These are phyloP conservation scores for Brasenia schreberi DNA, from an alignment of 164 flowering plant genomes.

Conservation along the genomic window DNA sequence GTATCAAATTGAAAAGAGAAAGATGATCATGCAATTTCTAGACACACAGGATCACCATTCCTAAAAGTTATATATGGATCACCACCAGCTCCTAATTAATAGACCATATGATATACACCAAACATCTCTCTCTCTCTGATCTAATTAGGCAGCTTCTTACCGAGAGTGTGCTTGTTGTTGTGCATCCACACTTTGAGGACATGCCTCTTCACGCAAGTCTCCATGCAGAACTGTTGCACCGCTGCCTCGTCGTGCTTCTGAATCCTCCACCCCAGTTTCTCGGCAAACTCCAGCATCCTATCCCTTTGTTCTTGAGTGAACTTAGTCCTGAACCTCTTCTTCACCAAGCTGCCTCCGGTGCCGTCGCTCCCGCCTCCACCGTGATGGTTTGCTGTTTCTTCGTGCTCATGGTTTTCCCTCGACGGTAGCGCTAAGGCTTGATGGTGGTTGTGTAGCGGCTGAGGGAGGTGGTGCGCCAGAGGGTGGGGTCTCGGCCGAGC, in stretches of 20 bases:
- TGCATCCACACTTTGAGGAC: slow-evolving; percentile 91
- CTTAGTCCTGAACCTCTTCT: slow-evolving; percentile 54
- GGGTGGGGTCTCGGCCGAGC: neutral
- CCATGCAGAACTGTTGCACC: slow-evolving; percentile 52
- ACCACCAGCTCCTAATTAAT: no score
- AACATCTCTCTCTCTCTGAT: neutral
- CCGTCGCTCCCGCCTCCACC: slow-evolving; percentile 24
- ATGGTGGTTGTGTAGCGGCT: slow-evolving; percentile 3
- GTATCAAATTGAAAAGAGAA: neutral
- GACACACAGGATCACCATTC: neutral
- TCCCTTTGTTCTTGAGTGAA: slow-evolving; percentile 69
- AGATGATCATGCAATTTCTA: neutral
- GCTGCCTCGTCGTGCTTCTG: slow-evolving; percentile 61
- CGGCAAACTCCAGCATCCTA: slow-evolving; percentile 58
- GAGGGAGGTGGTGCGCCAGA: neutral
- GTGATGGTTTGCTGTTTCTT: slow-evolving; percentile 31
- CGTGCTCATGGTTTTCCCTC: slow-evolving; percentile 30
- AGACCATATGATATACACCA: neutral
- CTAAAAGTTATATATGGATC: no score
- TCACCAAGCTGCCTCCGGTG: slow-evolving; percentile 2
- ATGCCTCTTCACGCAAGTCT: slow-evolving; percentile 34
- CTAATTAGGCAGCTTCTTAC: slow-evolving; percentile 32
- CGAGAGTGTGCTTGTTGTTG: slow-evolving; percentile 70
- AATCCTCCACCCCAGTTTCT: slow-evolving; percentile 61
- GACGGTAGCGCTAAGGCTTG: slow-evolving; percentile 29